Percentiles rank a stretch among this genome's conserved stretches.
These are phyloP conservation scores for Serendipita sp. DNA, from an alignment of 768 basidiomycete genomes.

Conservation along the genomic window DNA sequence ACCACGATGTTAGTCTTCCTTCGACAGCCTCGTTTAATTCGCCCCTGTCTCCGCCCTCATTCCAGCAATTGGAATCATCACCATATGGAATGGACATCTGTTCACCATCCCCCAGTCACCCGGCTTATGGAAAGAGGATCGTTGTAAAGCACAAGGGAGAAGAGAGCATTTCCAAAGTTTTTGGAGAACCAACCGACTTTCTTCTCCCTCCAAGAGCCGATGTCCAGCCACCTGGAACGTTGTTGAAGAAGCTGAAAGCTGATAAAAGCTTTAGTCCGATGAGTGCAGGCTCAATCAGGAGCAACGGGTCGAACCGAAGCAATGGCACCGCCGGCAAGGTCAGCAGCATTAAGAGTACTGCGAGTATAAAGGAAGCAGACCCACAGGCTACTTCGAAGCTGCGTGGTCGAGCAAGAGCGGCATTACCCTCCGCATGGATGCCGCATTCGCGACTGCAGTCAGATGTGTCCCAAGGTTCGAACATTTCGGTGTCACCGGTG, in stretches of 20 bases:
- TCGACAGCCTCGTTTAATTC: conserved; percentile 69
- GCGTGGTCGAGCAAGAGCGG: conserved; percentile 23
- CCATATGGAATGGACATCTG: conserved; percentile 72
- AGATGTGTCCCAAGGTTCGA: not conserved
- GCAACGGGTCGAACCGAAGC: not conserved
- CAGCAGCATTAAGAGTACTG: not conserved
- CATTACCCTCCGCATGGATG: not conserved
- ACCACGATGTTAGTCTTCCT: conserved; percentile 63
- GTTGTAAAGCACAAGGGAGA: conserved; percentile 16
- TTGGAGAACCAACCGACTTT: conserved; percentile 16
- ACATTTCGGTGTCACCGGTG: not conserved
- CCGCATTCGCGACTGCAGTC: not conserved
- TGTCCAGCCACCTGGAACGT: not conserved
- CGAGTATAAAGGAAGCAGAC: not conserved
- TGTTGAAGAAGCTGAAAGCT: not conserved
- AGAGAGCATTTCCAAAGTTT: conserved; percentile 18
- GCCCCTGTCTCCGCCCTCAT: conserved; percentile 25
- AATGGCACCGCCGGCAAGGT: not conserved
- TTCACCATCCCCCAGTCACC: conserved; percentile 31
- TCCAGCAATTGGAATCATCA: conserved; percentile 20
- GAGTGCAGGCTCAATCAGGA: not conserved
- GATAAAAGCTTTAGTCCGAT: not conserved
- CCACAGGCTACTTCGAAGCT: conserved; percentile 43
- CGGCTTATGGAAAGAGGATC: conserved; percentile 10
- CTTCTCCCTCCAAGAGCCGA: not conserved